Base-by-base conservation (phyloP, 1,284 basidiomycete species). In the Vanrija sp. region DNA sequence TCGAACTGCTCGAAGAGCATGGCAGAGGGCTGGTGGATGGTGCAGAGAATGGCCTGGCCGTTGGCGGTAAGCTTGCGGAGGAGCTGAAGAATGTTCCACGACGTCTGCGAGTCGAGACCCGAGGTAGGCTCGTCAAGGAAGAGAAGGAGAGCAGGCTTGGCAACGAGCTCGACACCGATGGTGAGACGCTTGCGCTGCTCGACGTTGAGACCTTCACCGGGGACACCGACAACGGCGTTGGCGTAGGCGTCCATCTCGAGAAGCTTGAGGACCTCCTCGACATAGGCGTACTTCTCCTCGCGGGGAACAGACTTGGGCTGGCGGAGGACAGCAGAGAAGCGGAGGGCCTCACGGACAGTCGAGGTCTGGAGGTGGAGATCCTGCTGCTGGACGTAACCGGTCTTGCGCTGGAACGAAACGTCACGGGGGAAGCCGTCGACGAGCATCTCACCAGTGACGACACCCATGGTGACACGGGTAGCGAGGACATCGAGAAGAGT, bases 401-500 rank as follows among this genome's bases (percentile, higher is more conserved):
- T 67, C 56, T 77, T 76, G 40, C 75, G 69, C 64, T 75, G 74
- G 81, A 93, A 94, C 61, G 88, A 86, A 12, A 76, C 63, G 2
- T 88, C 88, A 38, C 88, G 80, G 5, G 80, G 75, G 44, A 84
- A 81, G 0, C 91, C 91, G 60, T 90, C 86, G 63, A 95, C 86
- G 48, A 90, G 82, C 51, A 85, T 82, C 46, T 89, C 84, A 0
- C 92, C 92, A 1, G 80, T 80, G 43, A 94, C 82, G n/a, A 91
- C 82, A 21, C 91, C 92, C 52, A 82, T 83, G n/a, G 81, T 82
- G n/a, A 83, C 83, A 15, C 91, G 85, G 57, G 88, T 82, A 0
- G 91, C 90, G 6, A 95, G 79, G 1, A 89, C 89, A 69, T 95
- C 91, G 49, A 94, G 79, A 0, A 92, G 76, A 0, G 87, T 90